phyloP scores from a whole-genome alignment of 2,329 filamentous ascomycete genomes.

The Fusarium haematococcum region DNA sequence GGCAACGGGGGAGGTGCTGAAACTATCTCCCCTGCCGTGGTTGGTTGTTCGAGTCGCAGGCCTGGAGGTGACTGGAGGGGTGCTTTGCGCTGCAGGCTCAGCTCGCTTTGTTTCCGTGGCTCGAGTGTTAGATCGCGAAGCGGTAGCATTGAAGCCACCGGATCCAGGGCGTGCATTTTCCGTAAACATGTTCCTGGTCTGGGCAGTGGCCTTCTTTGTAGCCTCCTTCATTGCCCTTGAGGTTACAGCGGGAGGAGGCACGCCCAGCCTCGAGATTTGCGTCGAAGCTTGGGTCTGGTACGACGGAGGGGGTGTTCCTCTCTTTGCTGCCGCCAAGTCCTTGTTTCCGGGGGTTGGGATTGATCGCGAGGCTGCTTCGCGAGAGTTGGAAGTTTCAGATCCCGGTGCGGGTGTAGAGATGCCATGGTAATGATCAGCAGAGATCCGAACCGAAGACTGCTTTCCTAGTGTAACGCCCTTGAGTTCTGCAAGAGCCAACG shows the following conservation, averaged over 20 bases:
- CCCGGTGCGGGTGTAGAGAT: conserved; percentile 82
- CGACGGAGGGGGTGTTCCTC: conserved; percentile 86
- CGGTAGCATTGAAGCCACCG: conserved; percentile 43
- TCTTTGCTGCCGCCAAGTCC: conserved; percentile 65
- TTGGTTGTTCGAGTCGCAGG: conserved; percentile 3
- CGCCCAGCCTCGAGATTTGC: conserved; percentile 82
- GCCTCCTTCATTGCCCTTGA: conserved; percentile 96
- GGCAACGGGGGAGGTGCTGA: conserved; percentile 50
- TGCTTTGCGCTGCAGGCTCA: conserved; percentile 29
- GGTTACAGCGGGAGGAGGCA: conserved; percentile 92
- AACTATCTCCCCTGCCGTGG: conserved; percentile 23
- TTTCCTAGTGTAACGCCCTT: conserved; percentile 84
- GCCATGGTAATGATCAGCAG: conserved; percentile 96
- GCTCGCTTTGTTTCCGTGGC: conserved; percentile 32
- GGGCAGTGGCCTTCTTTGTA: conserved; percentile 86
- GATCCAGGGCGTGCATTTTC: conserved; percentile 51
- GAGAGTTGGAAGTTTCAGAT: conserved; percentile 47
- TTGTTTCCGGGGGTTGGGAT: conserved; percentile 69
- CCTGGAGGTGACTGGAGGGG: conserved; percentile 12
- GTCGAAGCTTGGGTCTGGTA: conserved; percentile 74
- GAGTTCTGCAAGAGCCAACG: conserved; percentile 89
- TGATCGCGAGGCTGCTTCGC: conserved; percentile 50
- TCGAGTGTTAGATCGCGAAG: conserved; percentile 39
- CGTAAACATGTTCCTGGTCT: conserved; percentile 84
- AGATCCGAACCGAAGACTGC: conserved; percentile 83